phyloP scores from a whole-genome alignment of 2,329 filamentous ascomycete species.

The Alternaria rosae region DNA sequence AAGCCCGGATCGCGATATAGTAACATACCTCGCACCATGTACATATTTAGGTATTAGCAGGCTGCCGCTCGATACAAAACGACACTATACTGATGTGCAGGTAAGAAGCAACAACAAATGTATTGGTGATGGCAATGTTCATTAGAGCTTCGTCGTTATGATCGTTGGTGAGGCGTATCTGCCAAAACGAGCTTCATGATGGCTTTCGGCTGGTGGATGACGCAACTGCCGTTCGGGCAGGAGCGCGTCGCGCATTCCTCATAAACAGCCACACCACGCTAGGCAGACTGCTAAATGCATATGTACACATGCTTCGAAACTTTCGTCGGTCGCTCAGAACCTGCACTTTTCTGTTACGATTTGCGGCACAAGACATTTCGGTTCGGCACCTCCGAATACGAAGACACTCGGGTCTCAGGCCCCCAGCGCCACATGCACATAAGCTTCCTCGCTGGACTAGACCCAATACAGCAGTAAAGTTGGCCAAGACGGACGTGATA shows the following conservation, averaged over 20 bases:
- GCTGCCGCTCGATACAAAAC: no score
- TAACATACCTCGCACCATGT: no score
- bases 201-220: not conserved
- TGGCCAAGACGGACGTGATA: constrained; percentile 25
- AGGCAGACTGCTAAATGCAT: not conserved
- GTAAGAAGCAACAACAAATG: no score
- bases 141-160: not conserved
- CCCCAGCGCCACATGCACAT: not conserved
- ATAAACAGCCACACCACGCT: not conserved
- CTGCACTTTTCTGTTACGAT: not conserved
- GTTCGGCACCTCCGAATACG: not conserved
- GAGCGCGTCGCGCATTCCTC: not conserved
- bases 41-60: no score
- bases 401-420: not conserved
- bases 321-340: not conserved
- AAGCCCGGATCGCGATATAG: no score
- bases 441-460: constrained; percentile 6
- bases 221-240: not conserved
- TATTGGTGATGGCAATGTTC: not conserved
- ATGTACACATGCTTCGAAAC: not conserved
- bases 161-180: not conserved
- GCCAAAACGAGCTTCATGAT: not conserved
- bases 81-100: no score
- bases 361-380: not conserved
- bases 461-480: constrained; percentile 13